Evolutionary conservation across 345 rosid genomes (phyloP).

Genomic region (Turritis glabra): DNA sequence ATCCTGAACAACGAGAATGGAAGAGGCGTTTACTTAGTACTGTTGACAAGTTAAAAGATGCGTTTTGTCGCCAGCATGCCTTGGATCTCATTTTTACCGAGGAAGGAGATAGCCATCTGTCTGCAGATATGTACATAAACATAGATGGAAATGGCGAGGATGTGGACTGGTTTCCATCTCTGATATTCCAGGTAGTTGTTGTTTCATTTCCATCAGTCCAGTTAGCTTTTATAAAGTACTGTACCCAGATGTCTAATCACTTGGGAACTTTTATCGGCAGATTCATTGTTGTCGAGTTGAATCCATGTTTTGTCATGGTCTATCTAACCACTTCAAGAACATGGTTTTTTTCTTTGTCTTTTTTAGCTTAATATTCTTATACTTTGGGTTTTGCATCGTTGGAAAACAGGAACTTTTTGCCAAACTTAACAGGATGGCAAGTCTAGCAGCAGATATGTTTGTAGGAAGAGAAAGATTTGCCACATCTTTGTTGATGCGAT

Average conservation of each 20-base stretch:
- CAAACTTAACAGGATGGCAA: constrained; percentile 80
- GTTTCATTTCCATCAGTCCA: constrained; percentile 31
- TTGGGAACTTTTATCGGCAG: constrained; percentile 7
- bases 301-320: constrained; percentile 1
- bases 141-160: constrained; percentile 77
- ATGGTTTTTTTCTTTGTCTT: background rate
- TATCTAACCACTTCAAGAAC: background rate
- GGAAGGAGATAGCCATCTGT: constrained; percentile 93
- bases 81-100: constrained; percentile 95
- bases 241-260: background rate
- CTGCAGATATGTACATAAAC: constrained; percentile 90
- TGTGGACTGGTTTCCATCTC: constrained; percentile 85
- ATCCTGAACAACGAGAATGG: constrained; percentile 99
- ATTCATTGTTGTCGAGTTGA: background rate
- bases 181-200: constrained; percentile 79
- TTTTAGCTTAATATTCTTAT: constrained; percentile 2
- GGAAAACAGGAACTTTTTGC: constrained; percentile 77
- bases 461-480: constrained; percentile 96
- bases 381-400: constrained; percentile 25
- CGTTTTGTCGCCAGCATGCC: constrained; percentile 97
- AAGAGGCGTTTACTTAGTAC: constrained; percentile 80
- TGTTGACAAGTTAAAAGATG: constrained; percentile 87
- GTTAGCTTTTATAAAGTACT: constrained; percentile 1
- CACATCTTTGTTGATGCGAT: constrained; percentile 83
- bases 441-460: constrained; percentile 95